These are phyloP conservation scores for Aspergillus glaucus DNA, from an alignment of 2,329 filamentous ascomycete genomes.

Conservation along the genomic window DNA sequence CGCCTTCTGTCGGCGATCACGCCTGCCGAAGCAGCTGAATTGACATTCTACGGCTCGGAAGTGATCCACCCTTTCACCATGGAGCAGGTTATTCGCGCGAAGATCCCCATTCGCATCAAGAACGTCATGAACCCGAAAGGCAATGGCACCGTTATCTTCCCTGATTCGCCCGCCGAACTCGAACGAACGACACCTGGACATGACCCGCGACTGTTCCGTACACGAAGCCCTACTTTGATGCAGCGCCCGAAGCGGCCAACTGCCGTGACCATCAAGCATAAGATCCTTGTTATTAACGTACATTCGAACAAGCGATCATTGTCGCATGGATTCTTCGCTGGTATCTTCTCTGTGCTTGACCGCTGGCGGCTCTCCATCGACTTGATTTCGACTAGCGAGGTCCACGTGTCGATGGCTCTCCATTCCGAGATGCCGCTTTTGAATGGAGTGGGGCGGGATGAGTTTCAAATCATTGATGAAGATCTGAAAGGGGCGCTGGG, in stretches of 20 bases:
- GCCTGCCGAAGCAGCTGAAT: slow-evolving; percentile 86
- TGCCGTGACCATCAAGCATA: slow-evolving; percentile 94
- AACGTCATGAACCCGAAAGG: slow-evolving; percentile 63
- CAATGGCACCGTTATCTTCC: slow-evolving; percentile 62
- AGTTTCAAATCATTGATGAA: slow-evolving; percentile 52
- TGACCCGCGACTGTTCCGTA: slow-evolving; percentile 50
- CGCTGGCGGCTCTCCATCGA: slow-evolving; percentile 84
- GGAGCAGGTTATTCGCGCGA: slow-evolving; percentile 72
- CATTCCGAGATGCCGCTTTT: slow-evolving; percentile 64
- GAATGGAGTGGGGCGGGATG: slow-evolving; percentile 42
- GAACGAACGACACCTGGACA: slow-evolving; percentile 47
- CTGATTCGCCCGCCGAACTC: slow-evolving; percentile 57
- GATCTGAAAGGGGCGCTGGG: slow-evolving; percentile 60
- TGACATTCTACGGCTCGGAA: slow-evolving; percentile 91
- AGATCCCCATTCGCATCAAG: slow-evolving; percentile 63
- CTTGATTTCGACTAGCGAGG: slow-evolving; percentile 91
- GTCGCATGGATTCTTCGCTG: slow-evolving; percentile 91
- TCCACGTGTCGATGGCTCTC: slow-evolving; percentile 95
- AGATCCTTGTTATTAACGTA: slow-evolving; percentile 94
- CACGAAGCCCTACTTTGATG: slow-evolving; percentile 40
- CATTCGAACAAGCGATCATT: slow-evolving; percentile 96
- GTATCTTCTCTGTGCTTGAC: slow-evolving; percentile 87
- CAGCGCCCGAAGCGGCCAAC: slow-evolving; percentile 67
- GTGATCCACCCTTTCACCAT: slow-evolving; percentile 99
- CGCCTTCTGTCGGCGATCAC: slow-evolving; percentile 81